These are phyloP conservation scores for Cytidiella melzeri DNA, from an alignment of 768 basidiomycete genomes.

Conservation along the genomic window DNA sequence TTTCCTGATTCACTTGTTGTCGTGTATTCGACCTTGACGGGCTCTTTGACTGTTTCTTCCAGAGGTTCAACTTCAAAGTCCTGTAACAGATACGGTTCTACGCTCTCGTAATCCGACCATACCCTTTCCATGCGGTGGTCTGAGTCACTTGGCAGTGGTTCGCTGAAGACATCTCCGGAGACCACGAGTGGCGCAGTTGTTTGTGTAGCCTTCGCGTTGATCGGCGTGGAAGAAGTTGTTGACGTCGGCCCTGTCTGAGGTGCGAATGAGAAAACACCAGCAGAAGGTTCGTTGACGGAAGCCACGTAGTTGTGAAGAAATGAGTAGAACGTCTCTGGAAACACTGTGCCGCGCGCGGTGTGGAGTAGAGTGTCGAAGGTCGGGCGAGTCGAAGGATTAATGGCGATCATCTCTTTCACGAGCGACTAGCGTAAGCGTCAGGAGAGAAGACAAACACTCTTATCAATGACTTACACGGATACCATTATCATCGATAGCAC, in stretches of 20 bases:
- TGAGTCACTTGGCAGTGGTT: conserved; percentile 67
- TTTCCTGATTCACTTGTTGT: conserved; percentile 37
- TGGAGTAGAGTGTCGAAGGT: conserved; percentile 77
- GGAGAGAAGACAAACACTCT: conserved; percentile 4
- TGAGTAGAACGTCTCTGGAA: conserved; percentile 92
- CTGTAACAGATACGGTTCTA: conserved; percentile 59
- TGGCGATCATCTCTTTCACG: conserved; percentile 84
- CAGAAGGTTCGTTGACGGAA: conserved; percentile 65
- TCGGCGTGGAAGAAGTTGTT: conserved; percentile 26
- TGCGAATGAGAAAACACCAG: conserved; percentile 34
- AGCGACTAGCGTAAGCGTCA: conserved; percentile 45
- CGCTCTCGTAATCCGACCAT: conserved; percentile 82
- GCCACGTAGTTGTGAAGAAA: conserved; percentile 89
- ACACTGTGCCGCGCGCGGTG: conserved; percentile 67
- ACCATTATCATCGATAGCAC: conserved; percentile 71
- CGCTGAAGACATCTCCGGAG: conserved; percentile 19
- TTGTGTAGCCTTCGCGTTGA: conserved; percentile 17
- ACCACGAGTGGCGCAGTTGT: conserved; percentile 1
- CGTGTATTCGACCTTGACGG: conserved; percentile 50
- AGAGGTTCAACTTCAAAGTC: conserved; percentile 20
- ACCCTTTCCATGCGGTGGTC: conserved; percentile 79
- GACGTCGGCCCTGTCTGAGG: conserved; percentile 18
- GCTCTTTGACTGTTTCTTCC: conserved; percentile 43
- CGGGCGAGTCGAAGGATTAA: conserved; percentile 72
- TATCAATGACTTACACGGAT: conserved; percentile 58